Evolutionary conservation across 495 filamentous ascomycete species (phyloP).

Genomic region (Penicillium odoratum): DNA sequence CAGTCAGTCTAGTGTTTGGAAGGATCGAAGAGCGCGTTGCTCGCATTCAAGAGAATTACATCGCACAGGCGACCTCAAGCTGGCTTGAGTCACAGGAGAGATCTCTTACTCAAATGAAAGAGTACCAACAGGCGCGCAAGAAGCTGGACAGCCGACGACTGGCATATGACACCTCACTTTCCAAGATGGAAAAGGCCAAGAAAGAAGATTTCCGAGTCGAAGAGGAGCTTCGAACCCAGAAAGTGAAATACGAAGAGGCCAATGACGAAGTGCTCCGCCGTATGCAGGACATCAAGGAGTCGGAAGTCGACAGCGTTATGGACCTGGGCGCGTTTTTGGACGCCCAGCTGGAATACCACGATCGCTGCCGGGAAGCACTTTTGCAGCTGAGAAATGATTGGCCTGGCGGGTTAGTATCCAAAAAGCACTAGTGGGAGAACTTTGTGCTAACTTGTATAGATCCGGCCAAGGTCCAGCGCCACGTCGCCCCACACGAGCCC

Average conservation of each 20-base stretch:
- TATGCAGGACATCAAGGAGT: conserved; percentile 96
- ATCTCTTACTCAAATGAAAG: conserved; percentile 92
- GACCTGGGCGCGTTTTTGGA: conserved; percentile 84
- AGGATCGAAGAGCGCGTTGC: conserved; percentile 86
- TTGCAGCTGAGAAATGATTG: conserved; percentile 66
- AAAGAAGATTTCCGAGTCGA: conserved; percentile 90
- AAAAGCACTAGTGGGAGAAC: background rate
- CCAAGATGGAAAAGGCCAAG: conserved; percentile 93
- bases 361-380: conserved; percentile 78
- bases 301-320: conserved; percentile 78
- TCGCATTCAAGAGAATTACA: conserved; percentile 82
- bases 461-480: conserved; percentile 30
- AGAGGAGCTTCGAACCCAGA: conserved; percentile 88
- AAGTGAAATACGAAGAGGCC: conserved; percentile 95
- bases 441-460: conserved; percentile 25
- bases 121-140: conserved; percentile 81
- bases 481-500: conserved; percentile 51
- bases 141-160: conserved; percentile 91
- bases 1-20: conserved; percentile 60
- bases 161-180: conserved; percentile 86
- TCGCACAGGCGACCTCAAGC: conserved; percentile 74
- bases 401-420: conserved; percentile 56
- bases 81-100: conserved; percentile 93
- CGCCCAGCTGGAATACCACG: conserved; percentile 87
- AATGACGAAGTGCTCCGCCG: conserved; percentile 89